A percentile compares a stretch with the other conserved stretches of the same genome.
Evolutionary conservation across 805 yeast species (phyloP).

Genomic region (Candida nitratophila): DNA sequence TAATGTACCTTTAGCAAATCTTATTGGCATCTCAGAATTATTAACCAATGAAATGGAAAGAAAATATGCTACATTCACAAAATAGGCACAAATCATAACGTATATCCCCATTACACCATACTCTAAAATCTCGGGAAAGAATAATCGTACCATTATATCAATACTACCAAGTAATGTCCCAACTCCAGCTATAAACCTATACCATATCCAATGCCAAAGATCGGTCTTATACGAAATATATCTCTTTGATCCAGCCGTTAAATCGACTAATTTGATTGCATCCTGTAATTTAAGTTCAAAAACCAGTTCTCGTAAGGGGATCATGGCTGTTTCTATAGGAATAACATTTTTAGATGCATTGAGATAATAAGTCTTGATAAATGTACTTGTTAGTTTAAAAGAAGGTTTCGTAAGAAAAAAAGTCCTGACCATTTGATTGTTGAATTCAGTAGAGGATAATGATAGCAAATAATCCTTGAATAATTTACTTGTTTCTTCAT

Average conservation of each 20-base stretch:
- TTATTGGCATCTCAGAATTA: slow-evolving; percentile 42
- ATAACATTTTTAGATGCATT: slow-evolving; percentile 19
- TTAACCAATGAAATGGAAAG: slow-evolving; percentile 38
- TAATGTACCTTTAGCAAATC: slow-evolving; percentile 61
- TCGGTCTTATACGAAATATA: slow-evolving; percentile 32
- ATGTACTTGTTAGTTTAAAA: slow-evolving; percentile 14
- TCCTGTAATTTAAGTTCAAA: slow-evolving; percentile 49
- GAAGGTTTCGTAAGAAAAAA: slow-evolving; percentile 20
- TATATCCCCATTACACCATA: slow-evolving; percentile 33
- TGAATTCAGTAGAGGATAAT: slow-evolving; percentile 9
- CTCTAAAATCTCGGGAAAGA: slow-evolving; percentile 29
- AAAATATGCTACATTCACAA: slow-evolving; percentile 40
- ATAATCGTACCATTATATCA: slow-evolving; percentile 38
- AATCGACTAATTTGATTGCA: slow-evolving; percentile 52
- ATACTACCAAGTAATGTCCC: slow-evolving; percentile 34
- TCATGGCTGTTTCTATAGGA: slow-evolving; percentile 37
- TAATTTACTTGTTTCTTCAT: slow-evolving; percentile 15
- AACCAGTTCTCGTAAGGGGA: slow-evolving; percentile 58
- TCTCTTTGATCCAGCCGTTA: slow-evolving; percentile 51
- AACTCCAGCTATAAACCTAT: slow-evolving; percentile 36
- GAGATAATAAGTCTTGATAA: slow-evolving; percentile 20
- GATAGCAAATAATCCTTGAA: slow-evolving; percentile 11
- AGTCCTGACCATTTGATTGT: slow-evolving; percentile 10
- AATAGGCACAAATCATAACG: slow-evolving; percentile 41
- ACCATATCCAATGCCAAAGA: slow-evolving; percentile 23